Evolutionary conservation across 1,284 basidiomycete species (phyloP).

Genomic region (Microbotryum intermedium): DNA sequence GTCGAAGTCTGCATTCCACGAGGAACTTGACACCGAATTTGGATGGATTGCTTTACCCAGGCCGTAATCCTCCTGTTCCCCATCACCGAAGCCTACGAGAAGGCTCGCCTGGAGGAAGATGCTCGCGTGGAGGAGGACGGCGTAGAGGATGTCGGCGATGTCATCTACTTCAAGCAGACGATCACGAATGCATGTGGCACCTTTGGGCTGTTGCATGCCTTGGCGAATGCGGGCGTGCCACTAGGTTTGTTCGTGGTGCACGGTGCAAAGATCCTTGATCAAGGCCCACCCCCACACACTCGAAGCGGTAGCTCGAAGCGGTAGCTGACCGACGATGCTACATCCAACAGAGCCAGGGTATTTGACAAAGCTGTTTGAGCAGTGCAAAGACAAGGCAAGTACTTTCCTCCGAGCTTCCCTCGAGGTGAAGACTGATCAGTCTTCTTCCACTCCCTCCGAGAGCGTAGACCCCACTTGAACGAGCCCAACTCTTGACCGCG

Average conservation of each 20-base stretch:
- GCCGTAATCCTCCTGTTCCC: slow-evolving; percentile 79
- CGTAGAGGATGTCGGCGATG: slow-evolving; percentile 50
- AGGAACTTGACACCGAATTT: background rate
- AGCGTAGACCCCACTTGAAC: slow-evolving; percentile 60
- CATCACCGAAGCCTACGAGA: slow-evolving; percentile 48
- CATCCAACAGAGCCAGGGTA: slow-evolving; percentile 14
- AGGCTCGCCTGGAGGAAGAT: slow-evolving; percentile 53
- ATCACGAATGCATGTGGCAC: slow-evolving; percentile 80
- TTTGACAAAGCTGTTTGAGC: slow-evolving; percentile 19
- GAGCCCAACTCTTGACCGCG: slow-evolving; percentile 63
- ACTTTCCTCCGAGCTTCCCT: slow-evolving; percentile 1
- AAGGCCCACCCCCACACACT: too few relatives aligned
- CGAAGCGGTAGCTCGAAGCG: too few relatives aligned
- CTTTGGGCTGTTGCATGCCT: slow-evolving; percentile 71
- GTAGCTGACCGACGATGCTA: background rate
- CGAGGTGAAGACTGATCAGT: slow-evolving; percentile 14
- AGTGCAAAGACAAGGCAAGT: slow-evolving; percentile 19
- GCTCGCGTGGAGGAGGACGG: slow-evolving; percentile 46
- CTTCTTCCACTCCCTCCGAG: slow-evolving; percentile 25
- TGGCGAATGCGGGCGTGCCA: slow-evolving; percentile 54
- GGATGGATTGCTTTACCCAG: slow-evolving; percentile 44
- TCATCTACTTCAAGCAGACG: slow-evolving; percentile 53
- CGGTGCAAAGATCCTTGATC: background rate
- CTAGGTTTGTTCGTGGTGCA: slow-evolving; percentile 8
- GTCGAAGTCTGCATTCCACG: background rate